Evolutionary conservation across 2,329 filamentous ascomycete genomes (phyloP).

Genomic region (Neocucurbitaria cava): DNA sequence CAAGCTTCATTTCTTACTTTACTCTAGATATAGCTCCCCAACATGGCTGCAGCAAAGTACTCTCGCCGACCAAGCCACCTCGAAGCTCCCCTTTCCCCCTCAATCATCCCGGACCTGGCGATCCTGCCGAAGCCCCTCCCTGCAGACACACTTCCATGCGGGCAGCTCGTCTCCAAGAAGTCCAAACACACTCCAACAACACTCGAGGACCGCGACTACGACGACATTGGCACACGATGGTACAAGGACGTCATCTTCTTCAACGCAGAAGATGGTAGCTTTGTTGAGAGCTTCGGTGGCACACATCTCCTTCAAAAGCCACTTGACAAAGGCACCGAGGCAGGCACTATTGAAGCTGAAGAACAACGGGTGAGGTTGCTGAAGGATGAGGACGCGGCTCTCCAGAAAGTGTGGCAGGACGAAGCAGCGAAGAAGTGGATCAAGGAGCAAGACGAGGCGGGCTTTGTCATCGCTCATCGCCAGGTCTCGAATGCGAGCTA

Average conservation of each 20-base stretch:
- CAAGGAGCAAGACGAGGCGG: slow-evolving; percentile 35
- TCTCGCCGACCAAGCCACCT: slow-evolving; percentile 36
- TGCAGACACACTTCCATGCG: slow-evolving; percentile 33
- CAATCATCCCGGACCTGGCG: slow-evolving; percentile 40
- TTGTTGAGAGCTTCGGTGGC: slow-evolving; percentile 41
- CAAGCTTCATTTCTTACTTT: not conserved
- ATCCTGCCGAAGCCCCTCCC: slow-evolving; percentile 42
- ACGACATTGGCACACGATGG: slow-evolving; percentile 44
- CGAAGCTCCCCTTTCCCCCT: slow-evolving; percentile 38
- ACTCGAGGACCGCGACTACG: slow-evolving; percentile 44
- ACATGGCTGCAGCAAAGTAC: slow-evolving; percentile 37
- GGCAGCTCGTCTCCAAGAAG: slow-evolving; percentile 40
- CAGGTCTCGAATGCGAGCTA: slow-evolving; percentile 45
- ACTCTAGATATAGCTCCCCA: slow-evolving; percentile 8
- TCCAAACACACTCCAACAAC: slow-evolving; percentile 36
- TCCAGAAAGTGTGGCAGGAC: slow-evolving; percentile 36
- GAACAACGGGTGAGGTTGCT: slow-evolving; percentile 41
- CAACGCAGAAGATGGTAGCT: slow-evolving; percentile 27
- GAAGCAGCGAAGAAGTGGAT: slow-evolving; percentile 37
- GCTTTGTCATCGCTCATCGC: slow-evolving; percentile 41
- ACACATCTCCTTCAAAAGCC: slow-evolving; percentile 39
- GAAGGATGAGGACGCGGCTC: slow-evolving; percentile 35
- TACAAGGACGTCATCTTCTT: slow-evolving; percentile 48
- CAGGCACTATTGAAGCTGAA: slow-evolving; percentile 45
- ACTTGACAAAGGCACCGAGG: slow-evolving; percentile 32